Percentiles rank a stretch among this genome's conserved stretches.
Conservation (phyloP, 768 basidiomycete species). For the Coprinopsis marcescibilis region DNA sequence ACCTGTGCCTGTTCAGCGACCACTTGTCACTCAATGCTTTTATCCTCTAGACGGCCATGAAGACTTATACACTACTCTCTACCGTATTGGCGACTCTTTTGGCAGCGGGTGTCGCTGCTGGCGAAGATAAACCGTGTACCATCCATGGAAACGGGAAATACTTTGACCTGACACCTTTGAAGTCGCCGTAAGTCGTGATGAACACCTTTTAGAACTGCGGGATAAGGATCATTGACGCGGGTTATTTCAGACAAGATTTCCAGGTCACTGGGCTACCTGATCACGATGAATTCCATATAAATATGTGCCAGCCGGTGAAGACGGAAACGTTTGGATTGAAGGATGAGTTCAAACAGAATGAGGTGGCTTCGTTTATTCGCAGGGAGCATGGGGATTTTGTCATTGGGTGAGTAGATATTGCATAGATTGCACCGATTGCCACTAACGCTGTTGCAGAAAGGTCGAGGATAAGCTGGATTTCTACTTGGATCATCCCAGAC, state of each 20-base stretch:
- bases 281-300: slow-evolving; percentile 49
- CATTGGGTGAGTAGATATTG: slow-evolving; percentile 50
- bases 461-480: slow-evolving; percentile 61
- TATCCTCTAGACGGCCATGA: not conserved
- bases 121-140: slow-evolving; percentile 59
- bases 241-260: slow-evolving; percentile 55
- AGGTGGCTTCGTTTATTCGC: slow-evolving; percentile 60
- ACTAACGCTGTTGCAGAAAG: slow-evolving; percentile 33
- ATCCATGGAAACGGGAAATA: slow-evolving; percentile 48
- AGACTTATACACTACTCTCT: slow-evolving; percentile 7
- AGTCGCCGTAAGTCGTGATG: slow-evolving; percentile 46
- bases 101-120: slow-evolving; percentile 12
- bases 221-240: slow-evolving; percentile 9
- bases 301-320: slow-evolving; percentile 54
- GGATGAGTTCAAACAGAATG: slow-evolving; percentile 42
- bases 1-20: not conserved
- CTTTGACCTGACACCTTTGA: slow-evolving; percentile 64
- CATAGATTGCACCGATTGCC: not conserved
- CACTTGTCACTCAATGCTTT: not conserved
- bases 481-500: slow-evolving; percentile 44
- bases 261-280: slow-evolving; percentile 35
- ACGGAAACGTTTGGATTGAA: slow-evolving; percentile 56
- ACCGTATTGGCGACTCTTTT: slow-evolving; percentile 8
- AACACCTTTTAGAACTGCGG: slow-evolving; percentile 7
- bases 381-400: slow-evolving; percentile 63